Evolutionary conservation across 2,329 filamentous ascomycete genomes (phyloP).

Genomic region (Hypoxylon sp.): DNA sequence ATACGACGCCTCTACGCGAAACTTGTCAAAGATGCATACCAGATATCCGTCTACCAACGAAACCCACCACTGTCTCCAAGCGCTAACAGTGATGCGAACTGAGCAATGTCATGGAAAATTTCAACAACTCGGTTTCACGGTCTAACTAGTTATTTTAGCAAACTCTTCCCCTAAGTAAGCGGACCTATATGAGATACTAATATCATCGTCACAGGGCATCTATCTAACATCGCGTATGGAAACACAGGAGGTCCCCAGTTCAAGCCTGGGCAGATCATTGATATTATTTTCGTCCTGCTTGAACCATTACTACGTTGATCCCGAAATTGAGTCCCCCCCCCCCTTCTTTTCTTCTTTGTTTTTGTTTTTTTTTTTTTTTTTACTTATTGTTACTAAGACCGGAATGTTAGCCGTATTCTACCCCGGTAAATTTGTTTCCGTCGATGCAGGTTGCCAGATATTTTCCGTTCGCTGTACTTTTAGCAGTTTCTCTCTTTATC

Average conservation of each 20-base stretch:
- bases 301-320: background rate
- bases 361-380: too few species aligned
- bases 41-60: background rate
- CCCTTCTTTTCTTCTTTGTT: too few species aligned
- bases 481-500: background rate
- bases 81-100: background rate
- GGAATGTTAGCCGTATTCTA: background rate
- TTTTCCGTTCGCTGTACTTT: background rate
- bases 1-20: background rate
- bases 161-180: conserved; percentile 6
- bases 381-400: background rate
- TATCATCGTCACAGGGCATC: conserved; percentile 21
- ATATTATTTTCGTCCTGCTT: background rate
- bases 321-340: background rate
- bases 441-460: background rate
- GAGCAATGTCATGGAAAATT: background rate
- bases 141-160: conserved; percentile 24
- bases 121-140: conserved; percentile 9
- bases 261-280: conserved; percentile 18
- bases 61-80: background rate
- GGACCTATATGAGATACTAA: conserved; percentile 1
- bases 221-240: conserved; percentile 16
- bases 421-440: background rate
- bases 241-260: conserved; percentile 18
- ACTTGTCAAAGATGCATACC: background rate